Conservation (phyloP, 768 basidiomycete genomes). For the Dacryopinax spathularia region DNA sequence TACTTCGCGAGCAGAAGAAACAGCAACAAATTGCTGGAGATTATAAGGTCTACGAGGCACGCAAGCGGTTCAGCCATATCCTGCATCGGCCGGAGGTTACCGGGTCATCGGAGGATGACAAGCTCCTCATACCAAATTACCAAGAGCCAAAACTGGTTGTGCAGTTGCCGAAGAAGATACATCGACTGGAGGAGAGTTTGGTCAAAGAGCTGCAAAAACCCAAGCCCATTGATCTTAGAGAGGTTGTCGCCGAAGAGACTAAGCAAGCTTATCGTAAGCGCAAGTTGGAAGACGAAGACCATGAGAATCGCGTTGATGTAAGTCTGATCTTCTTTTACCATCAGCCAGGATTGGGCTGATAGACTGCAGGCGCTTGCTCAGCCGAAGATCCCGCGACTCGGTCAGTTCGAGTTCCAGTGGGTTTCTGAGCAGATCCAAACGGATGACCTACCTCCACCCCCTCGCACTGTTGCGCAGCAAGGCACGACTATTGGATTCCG, state of each 20-base stretch:
- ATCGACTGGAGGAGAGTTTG: background rate
- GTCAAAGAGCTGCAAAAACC: background rate
- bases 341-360: too few relatives aligned
- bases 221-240: background rate
- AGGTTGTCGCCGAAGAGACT: background rate
- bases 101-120: background rate
- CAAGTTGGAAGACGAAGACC: background rate
- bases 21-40: slow-evolving; percentile 27
- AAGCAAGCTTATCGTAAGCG: background rate
- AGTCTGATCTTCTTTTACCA: background rate
- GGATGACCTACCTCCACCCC: background rate
- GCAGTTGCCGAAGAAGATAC: background rate
- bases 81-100: background rate
- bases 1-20: slow-evolving; percentile 65
- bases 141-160: background rate
- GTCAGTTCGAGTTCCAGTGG: background rate
- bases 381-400: background rate
- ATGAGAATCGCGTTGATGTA: background rate
- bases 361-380: background rate
- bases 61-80: background rate
- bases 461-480: background rate
- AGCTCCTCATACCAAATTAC: background rate
- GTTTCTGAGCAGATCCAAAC: background rate
- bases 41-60: background rate
- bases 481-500: background rate